Percentiles rank a stretch among this genome's conserved stretches.
Conservation (phyloP, 345 rosid species). For the Trapa incisa region DNA sequence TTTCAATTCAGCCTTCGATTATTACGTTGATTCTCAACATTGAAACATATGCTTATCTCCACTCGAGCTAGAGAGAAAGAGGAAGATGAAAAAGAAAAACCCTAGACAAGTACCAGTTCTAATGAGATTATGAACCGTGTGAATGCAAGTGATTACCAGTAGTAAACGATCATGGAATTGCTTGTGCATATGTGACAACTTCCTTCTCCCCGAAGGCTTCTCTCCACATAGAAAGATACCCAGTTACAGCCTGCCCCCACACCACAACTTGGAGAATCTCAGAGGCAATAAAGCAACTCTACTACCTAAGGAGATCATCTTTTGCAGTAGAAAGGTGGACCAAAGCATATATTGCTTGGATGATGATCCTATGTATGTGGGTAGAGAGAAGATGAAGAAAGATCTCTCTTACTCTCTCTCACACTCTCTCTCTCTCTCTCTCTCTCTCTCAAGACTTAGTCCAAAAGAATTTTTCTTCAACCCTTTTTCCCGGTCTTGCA, state of each 20-base stretch:
- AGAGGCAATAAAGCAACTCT: slow-evolving; percentile 18
- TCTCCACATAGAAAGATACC: slow-evolving; percentile 16
- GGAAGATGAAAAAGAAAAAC: no score
- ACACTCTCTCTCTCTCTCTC: neutral
- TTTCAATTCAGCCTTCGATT: neutral
- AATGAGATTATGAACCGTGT: no score
- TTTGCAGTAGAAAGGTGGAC: slow-evolving; percentile 18
- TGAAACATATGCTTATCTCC: no score
- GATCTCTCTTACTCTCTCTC: no score
- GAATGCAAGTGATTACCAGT: no score
- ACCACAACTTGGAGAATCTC: slow-evolving; percentile 40
- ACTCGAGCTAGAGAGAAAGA: no score
- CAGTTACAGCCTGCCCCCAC: slow-evolving; percentile 12
- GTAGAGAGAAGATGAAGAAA: neutral
- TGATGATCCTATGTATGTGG: neutral
- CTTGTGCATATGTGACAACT: no score
- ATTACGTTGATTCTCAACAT: neutral
- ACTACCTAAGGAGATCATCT: slow-evolving; percentile 7
- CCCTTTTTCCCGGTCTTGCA: neutral
- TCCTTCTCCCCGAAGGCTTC: no score
- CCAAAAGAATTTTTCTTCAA: slow-evolving; percentile 34
- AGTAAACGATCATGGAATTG: no score
- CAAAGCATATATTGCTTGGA: slow-evolving; percentile 2
- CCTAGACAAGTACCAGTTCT: no score
- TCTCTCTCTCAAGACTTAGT: slow-evolving; percentile 16